Evolutionary conservation across 225 moss, liverwort and hornwort genomes (phyloP).

Genomic region (Takakia lepidozioides): DNA sequence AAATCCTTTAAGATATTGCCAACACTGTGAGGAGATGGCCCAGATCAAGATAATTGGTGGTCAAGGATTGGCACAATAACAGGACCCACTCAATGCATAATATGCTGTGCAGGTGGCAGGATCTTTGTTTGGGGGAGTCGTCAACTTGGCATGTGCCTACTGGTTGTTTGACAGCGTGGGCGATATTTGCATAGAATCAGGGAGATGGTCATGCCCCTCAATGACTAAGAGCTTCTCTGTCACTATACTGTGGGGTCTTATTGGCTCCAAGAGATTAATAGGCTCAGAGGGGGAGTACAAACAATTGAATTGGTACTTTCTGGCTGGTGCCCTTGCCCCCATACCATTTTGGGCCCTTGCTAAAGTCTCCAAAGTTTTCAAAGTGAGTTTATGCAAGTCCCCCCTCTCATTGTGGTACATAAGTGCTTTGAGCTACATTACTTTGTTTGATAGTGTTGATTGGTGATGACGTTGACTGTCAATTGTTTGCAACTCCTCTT

Average conservation of each 20-base stretch:
- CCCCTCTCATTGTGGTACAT: no score
- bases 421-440: no score
- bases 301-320: constrained; percentile 43
- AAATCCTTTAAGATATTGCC: no score
- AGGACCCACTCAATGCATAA: no score
- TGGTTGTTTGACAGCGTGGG: constrained; percentile 48
- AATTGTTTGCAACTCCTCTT: no score
- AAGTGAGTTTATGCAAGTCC: no score
- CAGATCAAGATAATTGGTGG: not conserved
- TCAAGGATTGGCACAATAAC: not conserved
- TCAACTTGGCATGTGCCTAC: constrained; percentile 53
- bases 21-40: no score
- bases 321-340: constrained; percentile 46
- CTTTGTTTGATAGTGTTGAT: no score
- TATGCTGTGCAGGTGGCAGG: constrained; percentile 61
- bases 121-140: constrained; percentile 50
- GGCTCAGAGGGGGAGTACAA: constrained; percentile 42
- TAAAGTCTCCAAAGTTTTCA: constrained; percentile 29
- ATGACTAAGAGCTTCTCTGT: constrained; percentile 45
- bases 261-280: constrained; percentile 47
- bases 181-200: constrained; percentile 40
- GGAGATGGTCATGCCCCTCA: constrained; percentile 52
- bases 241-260: constrained; percentile 51
- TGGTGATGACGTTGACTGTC: no score
- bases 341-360: constrained; percentile 60